Conservation (phyloP, 2,329 filamentous ascomycete species). For the Sclerotinia subarctica region DNA sequence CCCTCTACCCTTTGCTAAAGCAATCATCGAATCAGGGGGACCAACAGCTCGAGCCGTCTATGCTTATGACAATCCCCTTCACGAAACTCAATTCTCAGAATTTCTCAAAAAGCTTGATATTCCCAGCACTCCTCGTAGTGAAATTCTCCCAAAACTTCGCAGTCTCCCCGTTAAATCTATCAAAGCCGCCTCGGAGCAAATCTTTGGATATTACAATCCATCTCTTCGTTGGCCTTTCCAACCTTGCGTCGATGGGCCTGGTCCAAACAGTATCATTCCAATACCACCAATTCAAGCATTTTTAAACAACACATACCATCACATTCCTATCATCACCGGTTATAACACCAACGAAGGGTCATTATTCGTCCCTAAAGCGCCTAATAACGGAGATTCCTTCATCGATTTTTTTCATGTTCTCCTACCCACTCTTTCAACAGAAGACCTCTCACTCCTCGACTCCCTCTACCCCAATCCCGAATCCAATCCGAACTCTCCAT, state of each 20-base stretch:
- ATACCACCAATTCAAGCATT: slow-evolving; percentile 58
- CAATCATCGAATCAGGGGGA: slow-evolving; percentile 56
- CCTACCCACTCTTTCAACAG: slow-evolving; percentile 52
- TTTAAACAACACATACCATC: slow-evolving; percentile 50
- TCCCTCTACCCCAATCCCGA: slow-evolving; percentile 60
- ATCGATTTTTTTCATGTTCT: slow-evolving; percentile 58
- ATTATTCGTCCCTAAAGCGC: slow-evolving; percentile 54
- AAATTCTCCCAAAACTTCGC: slow-evolving; percentile 52
- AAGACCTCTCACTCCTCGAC: slow-evolving; percentile 55
- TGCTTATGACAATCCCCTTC: slow-evolving; percentile 52
- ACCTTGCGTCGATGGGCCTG: slow-evolving; percentile 59
- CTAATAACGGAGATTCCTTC: slow-evolving; percentile 50
- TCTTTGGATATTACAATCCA: slow-evolving; percentile 46
- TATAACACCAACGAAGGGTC: slow-evolving; percentile 70
- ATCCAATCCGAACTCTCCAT: slow-evolving; percentile 38
- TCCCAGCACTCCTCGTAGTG: slow-evolving; percentile 42
- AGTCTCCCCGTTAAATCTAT: slow-evolving; percentile 43
- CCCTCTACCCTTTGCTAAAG: slow-evolving; percentile 47
- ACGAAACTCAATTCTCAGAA: slow-evolving; percentile 54
- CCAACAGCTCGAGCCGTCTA: slow-evolving; percentile 55
- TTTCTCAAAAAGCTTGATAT: slow-evolving; percentile 54
- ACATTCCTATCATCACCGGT: slow-evolving; percentile 63
- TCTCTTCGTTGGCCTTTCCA: slow-evolving; percentile 63
- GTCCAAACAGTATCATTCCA: slow-evolving; percentile 48
- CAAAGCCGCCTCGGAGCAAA: slow-evolving; percentile 42